Evolutionary conservation across 2,329 filamentous ascomycete species (phyloP).

Genomic region (Claviceps digitariae): DNA sequence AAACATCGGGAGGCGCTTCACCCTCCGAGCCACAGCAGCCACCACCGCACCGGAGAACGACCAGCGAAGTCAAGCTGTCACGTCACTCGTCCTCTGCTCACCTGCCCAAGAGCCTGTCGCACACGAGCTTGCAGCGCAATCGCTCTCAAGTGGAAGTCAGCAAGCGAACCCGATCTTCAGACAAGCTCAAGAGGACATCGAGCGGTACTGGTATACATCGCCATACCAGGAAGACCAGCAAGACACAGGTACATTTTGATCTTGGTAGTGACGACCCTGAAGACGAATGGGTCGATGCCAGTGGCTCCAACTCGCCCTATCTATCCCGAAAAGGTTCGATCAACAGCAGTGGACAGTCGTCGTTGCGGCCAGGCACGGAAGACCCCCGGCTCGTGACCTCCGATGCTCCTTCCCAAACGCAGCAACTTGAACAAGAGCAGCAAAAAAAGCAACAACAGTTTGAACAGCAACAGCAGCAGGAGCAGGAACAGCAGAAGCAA

Average conservation of each 20-base stretch:
- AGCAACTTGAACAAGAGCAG: background rate
- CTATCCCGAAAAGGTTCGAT: conserved; percentile 32
- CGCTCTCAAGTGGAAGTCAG: conserved; percentile 43
- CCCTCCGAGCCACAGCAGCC: conserved; percentile 16
- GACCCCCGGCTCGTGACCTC: conserved; percentile 24
- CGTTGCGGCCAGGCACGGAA: conserved; percentile 23
- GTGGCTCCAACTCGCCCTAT: conserved; percentile 47
- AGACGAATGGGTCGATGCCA: conserved; percentile 56
- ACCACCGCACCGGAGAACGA: conserved; percentile 31
- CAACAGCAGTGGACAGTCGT: conserved; percentile 35
- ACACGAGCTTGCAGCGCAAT: conserved; percentile 45
- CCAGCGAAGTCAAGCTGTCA: conserved; percentile 37
- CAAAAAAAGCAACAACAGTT: too few relatives aligned
- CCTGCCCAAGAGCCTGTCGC: conserved; percentile 40
- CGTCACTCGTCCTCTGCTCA: conserved; percentile 29
- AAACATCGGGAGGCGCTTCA: conserved; percentile 30
- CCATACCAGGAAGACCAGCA: conserved; percentile 27
- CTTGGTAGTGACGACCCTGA: conserved; percentile 36
- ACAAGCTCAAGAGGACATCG: conserved; percentile 38
- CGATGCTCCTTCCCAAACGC: conserved; percentile 11
- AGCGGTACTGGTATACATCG: conserved; percentile 33
- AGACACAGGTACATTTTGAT: conserved; percentile 48
- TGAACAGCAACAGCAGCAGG: background rate
- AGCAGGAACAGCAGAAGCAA: background rate
- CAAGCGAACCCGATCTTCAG: conserved; percentile 36